Conservation (phyloP, 805 yeast genomes). For the Saccharomycopsis fibuligera region DNA sequence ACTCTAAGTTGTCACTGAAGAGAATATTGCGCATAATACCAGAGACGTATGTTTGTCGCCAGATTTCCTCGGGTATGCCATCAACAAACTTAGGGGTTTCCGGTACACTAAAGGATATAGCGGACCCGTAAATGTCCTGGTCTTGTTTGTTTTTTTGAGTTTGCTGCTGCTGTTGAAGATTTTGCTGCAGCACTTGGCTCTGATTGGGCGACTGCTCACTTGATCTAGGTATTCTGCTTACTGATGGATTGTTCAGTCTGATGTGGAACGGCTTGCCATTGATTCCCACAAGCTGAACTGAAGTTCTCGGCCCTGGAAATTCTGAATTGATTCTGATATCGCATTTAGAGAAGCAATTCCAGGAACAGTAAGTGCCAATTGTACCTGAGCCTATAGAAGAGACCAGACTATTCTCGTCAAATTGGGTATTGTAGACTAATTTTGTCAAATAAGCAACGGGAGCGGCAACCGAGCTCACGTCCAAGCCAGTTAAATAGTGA, state of each 20-base stretch:
- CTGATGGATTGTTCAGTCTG: background rate
- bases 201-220: background rate
- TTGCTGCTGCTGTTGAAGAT: background rate
- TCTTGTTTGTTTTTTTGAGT: background rate
- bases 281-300: slow-evolving; percentile 17
- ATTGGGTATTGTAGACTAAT: slow-evolving; percentile 46
- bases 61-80: slow-evolving; percentile 33
- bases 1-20: slow-evolving; percentile 46
- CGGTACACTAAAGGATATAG: background rate
- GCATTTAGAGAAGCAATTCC: slow-evolving; percentile 64
- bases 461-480: slow-evolving; percentile 45
- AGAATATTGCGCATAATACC: slow-evolving; percentile 47
- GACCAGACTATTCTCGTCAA: slow-evolving; percentile 39
- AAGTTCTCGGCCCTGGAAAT: slow-evolving; percentile 38
- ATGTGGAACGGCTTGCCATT: slow-evolving; percentile 19
- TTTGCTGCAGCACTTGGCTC: background rate
- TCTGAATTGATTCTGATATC: slow-evolving; percentile 67
- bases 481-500: slow-evolving; percentile 49
- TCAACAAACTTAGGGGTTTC: slow-evolving; percentile 11
- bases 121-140: background rate
- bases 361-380: slow-evolving; percentile 55
- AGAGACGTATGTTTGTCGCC: slow-evolving; percentile 61
- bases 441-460: slow-evolving; percentile 53
- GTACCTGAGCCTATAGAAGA: slow-evolving; percentile 40
- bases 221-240: background rate